phyloP scores from a whole-genome alignment of 2,329 filamentous ascomycete genomes.

The Sarocladium strictum region DNA sequence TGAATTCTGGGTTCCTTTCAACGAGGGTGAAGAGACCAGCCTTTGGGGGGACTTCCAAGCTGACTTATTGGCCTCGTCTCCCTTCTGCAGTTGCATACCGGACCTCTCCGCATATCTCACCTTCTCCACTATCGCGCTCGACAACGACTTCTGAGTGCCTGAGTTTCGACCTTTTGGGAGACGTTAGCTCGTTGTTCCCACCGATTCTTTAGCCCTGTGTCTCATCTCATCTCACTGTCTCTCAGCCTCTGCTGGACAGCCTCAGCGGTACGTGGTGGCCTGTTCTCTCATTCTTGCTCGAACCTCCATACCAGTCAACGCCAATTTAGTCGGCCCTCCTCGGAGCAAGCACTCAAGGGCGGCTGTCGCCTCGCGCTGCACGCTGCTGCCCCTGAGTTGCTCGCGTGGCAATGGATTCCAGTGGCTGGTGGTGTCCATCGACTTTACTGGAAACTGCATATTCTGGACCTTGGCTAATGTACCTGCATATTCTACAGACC shows the following conservation, averaged over 20 bases:
- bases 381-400: conserved; percentile 4
- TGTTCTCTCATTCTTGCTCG: conserved; percentile 13
- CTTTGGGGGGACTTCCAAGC: background rate
- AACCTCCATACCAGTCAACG: conserved; percentile 12
- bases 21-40: background rate
- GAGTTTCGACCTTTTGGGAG: conserved; percentile 48
- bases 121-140: conserved; percentile 36
- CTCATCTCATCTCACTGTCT: conserved; percentile 42
- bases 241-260: conserved; percentile 27
- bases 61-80: conserved; percentile 7
- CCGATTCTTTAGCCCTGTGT: conserved; percentile 36
- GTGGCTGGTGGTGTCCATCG: conserved; percentile 1
- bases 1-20: background rate
- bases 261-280: conserved; percentile 44
- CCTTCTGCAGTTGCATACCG: conserved; percentile 31
- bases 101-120: conserved; percentile 26
- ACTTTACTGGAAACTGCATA: conserved; percentile 2
- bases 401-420: conserved; percentile 9
- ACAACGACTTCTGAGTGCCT: conserved; percentile 17
- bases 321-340: conserved; percentile 12
- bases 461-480: conserved; percentile 23
- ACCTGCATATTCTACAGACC: conserved; percentile 30
- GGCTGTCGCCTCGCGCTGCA: conserved; percentile 3
- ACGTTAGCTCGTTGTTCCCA: conserved; percentile 61
- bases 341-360: background rate